phyloP scores from a whole-genome alignment of 2,329 filamentous ascomycete genomes.

The Colletotrichum sp. region DNA sequence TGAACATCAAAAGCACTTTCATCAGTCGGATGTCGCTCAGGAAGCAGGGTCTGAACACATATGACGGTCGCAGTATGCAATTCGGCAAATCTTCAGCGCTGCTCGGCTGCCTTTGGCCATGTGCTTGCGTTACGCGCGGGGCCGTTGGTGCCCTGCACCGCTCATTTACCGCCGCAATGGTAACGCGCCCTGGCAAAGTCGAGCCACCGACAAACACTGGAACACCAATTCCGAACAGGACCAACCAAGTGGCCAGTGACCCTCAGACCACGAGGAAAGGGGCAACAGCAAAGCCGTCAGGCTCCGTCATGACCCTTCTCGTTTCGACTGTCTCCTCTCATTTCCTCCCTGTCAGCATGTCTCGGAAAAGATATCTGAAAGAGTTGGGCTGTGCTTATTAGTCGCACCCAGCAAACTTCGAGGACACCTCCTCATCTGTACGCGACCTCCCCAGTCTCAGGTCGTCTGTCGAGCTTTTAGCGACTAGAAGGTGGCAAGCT shows the following conservation, averaged over 20 bases:
- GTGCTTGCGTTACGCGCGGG: background rate
- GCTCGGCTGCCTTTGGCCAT: background rate
- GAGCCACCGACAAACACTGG: background rate
- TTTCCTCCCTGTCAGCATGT: background rate
- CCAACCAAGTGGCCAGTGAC: background rate
- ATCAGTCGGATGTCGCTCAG: background rate
- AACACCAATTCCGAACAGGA: background rate
- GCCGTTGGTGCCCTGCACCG: background rate
- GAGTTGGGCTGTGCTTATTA: background rate
- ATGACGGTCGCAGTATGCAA: background rate
- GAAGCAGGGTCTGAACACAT: background rate
- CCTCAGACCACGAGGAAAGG: slow-evolving; percentile 14
- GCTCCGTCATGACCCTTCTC: background rate
- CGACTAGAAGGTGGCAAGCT: background rate
- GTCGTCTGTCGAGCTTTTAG: background rate
- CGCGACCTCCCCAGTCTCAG: background rate
- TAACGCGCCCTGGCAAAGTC: background rate
- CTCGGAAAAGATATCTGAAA: background rate
- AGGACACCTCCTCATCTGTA: background rate
- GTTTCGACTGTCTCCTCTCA: background rate
- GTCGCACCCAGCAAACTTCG: background rate
- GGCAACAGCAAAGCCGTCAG: background rate
- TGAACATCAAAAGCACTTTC: slow-evolving; percentile 1
- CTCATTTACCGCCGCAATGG: slow-evolving; percentile 18
- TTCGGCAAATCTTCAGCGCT: background rate